Percentiles rank a stretch among this genome's conserved stretches.
Evolutionary conservation across 139 green algal species (phyloP).

Genomic region (Coelastrella sp.): DNA sequence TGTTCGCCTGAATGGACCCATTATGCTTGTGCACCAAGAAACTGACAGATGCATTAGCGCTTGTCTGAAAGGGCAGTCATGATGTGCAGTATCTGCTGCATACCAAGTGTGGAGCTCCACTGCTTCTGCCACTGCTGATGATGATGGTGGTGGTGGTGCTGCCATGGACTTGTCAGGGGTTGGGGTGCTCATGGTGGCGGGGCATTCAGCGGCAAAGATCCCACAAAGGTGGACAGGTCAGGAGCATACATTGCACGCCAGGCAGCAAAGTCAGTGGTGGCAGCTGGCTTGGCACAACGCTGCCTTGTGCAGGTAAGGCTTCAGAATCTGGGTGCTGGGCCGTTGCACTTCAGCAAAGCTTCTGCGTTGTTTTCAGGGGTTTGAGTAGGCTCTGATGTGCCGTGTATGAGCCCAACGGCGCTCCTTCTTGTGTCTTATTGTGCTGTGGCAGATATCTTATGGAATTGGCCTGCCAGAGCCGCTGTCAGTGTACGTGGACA

Average conservation of each 20-base stretch:
- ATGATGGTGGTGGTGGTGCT: background rate
- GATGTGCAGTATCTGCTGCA: background rate
- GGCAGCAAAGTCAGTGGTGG: conserved; percentile 98
- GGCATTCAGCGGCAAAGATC: conserved; percentile 98
- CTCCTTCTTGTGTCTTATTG: background rate
- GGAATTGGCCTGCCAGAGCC: conserved; percentile 97
- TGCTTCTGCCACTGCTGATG: background rate
- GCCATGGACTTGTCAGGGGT: conserved; percentile 53
- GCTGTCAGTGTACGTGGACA: conserved; percentile 97
- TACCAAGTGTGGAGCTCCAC: background rate
- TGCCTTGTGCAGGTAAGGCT: conserved; percentile 74
- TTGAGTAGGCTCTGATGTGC: background rate
- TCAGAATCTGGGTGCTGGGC: background rate
- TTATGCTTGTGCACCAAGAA: too few species aligned
- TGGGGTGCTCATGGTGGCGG: conserved; percentile 99
- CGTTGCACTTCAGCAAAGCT: background rate
- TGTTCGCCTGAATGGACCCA: too few species aligned
- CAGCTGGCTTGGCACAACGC: conserved; percentile 87
- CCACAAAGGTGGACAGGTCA: conserved; percentile 81
- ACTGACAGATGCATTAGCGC: too few species aligned
- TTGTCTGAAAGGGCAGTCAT: background rate
- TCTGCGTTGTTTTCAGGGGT: background rate
- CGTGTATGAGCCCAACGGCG: background rate
- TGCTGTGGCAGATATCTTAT: conserved; percentile 89
- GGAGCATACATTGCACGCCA: conserved; percentile 98